A percentile compares a stretch with the other conserved stretches of the same genome.
Conservation (phyloP, 83 land plant genomes). For the Thuja plicata region DNA sequence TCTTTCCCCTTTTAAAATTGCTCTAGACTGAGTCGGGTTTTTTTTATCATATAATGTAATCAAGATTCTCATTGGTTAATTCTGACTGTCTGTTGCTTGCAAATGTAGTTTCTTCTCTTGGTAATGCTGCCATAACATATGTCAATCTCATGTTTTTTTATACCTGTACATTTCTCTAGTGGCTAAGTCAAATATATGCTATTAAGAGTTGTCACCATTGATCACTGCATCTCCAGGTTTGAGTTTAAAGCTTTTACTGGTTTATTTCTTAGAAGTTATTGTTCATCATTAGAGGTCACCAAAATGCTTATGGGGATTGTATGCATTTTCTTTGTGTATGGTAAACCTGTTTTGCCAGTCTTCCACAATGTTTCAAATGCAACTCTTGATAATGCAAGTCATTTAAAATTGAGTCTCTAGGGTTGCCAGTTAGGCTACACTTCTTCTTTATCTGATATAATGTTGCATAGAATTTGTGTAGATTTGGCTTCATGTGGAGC, state of each 20-base stretch:
- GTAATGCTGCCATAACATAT: neutral
- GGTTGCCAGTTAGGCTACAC: neutral
- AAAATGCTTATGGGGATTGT: neutral
- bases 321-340: neutral
- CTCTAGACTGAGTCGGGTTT: neutral
- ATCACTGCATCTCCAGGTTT: neutral
- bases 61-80: neutral
- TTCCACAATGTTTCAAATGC: neutral
- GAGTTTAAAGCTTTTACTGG: neutral
- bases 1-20: neutral
- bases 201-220: neutral
- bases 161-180: neutral
- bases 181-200: neutral
- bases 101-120: neutral
- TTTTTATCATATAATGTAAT: neutral
- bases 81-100: neutral
- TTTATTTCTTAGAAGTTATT: neutral
- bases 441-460: neutral
- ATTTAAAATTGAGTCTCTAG: neutral
- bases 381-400: neutral
- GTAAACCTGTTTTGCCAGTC: neutral
- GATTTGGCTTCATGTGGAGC: neutral
- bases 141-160: neutral
- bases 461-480: neutral
- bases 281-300: neutral